Evolutionary conservation across 2,329 filamentous ascomycete species (phyloP).

Genomic region (Ophiocordyceps camponoti-floridani): DNA sequence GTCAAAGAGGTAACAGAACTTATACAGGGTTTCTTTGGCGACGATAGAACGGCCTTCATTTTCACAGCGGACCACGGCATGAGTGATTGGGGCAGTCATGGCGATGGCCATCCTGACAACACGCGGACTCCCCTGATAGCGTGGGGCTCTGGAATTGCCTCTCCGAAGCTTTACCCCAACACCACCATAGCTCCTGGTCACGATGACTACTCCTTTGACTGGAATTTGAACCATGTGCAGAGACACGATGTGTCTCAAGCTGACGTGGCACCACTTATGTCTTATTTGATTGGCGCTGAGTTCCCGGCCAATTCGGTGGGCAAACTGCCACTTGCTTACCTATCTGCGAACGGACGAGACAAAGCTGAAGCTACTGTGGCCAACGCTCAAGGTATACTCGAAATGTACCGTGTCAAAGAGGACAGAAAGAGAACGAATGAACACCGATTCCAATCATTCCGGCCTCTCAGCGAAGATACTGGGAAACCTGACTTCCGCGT

Average conservation of each 20-base stretch:
- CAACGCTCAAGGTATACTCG: conserved; percentile 73
- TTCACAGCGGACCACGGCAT: conserved; percentile 98
- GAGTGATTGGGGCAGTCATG: conserved; percentile 99
- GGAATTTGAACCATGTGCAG: conserved; percentile 63
- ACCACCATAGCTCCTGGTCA: conserved; percentile 52
- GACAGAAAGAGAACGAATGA: conserved; percentile 59
- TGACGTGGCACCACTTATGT: conserved; percentile 89
- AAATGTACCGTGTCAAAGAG: conserved; percentile 95
- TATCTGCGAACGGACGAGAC: conserved; percentile 51
- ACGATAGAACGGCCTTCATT: conserved; percentile 78
- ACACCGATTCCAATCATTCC: conserved; percentile 61
- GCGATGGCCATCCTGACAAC: conserved; percentile 93
- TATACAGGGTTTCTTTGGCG: conserved; percentile 70
- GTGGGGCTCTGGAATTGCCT: conserved; percentile 84
- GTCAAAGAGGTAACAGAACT: conserved; percentile 68
- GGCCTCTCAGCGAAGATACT: conserved; percentile 44
- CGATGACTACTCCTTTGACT: conserved; percentile 80
- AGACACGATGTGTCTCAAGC: conserved; percentile 88
- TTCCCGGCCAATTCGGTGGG: conserved; percentile 96
- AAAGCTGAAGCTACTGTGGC: conserved; percentile 74
- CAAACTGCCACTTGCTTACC: conserved; percentile 69
- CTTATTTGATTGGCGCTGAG: conserved; percentile 70
- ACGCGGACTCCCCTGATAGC: conserved; percentile 82
- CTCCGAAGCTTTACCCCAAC: conserved; percentile 41
- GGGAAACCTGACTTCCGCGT: conserved; percentile 50